Conservation (phyloP, 768 basidiomycete species). For the Leccinellum luteum region DNA sequence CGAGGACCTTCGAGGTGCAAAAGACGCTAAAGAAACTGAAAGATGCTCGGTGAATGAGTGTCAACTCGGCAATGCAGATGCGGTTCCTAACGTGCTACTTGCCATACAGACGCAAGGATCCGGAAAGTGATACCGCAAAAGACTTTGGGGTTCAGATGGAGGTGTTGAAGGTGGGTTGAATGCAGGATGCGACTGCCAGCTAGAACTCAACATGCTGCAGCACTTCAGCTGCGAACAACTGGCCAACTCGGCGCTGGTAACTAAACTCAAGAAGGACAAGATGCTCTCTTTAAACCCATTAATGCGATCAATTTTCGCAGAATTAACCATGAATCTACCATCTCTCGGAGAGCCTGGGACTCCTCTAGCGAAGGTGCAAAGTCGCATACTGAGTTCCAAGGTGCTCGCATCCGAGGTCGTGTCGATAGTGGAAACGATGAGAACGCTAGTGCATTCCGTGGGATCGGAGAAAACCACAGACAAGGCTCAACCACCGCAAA, state of each 20-base stretch:
- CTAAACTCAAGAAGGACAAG: conserved; percentile 74
- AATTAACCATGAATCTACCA: conserved; percentile 40
- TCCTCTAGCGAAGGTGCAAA: conserved; percentile 58
- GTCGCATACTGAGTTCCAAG: conserved; percentile 75
- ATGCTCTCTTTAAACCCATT: conserved; percentile 48
- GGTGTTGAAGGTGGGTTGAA: conserved; percentile 56
- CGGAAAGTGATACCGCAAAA: conserved; percentile 36
- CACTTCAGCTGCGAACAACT: conserved; percentile 54
- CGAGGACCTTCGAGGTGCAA: conserved; percentile 76
- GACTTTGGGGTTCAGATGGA: conserved; percentile 61
- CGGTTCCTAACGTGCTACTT: conserved; percentile 1
- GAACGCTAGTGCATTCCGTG: conserved; percentile 35
- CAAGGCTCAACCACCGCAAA: conserved; percentile 10
- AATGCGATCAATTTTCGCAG: conserved; percentile 45
- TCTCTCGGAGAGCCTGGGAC: conserved; percentile 40
- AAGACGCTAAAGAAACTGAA: conserved; percentile 83
- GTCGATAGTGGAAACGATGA: conserved; percentile 49
- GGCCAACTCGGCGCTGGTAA: conserved; percentile 61
- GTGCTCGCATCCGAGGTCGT: conserved; percentile 59
- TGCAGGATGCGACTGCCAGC: neutral
- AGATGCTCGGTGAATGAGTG: conserved; percentile 50
- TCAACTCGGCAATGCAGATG: neutral
- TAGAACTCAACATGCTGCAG: conserved; percentile 36
- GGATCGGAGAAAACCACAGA: conserved; percentile 13
- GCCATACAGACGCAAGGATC: conserved; percentile 35